Evolutionary conservation across 768 basidiomycete species (phyloP), one percentile per base, ranked within the genome.

Genomic region (Cubamyces lactineus): DNA sequence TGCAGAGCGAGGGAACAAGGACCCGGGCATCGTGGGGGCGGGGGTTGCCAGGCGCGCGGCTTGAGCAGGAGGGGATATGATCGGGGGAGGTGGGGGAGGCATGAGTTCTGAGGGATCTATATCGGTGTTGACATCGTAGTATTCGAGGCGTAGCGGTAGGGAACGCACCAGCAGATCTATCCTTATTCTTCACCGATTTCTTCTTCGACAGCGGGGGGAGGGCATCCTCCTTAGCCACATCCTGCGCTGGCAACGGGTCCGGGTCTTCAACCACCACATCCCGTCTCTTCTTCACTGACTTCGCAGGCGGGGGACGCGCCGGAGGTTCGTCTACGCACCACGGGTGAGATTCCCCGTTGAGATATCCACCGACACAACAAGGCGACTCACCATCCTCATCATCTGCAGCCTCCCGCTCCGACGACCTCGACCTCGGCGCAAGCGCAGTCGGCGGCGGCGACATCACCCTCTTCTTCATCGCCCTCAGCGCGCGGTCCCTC

Each of bases 21-120:
- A 83, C 8, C 91, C 91, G 21, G 91, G 91, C 91, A 93, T 93
- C 1, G 85, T 86, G 0, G 81, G 68, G 2, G 84, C 84, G 8
- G 73, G 1, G 74, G 73, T 39, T 77, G 72, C 2, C 73, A 77
- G 69, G 11, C 67, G 66, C 51, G 66, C 17, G 24, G 52, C 21
- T 9, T 47, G 49, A n/a, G 52, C 21, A 26, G 51, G 45, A 41
- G 50, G 53, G 23, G 72, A 48, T 6, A 43, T 17, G 52, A 61
- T 41, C 49, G 59, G 12, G 75, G 75, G 46, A 13, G 58, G 54
- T 1, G 63, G 73, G 0, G 76, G 73, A 23, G 62, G 62, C 55
- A 63, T 62, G 21, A 63, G 72, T 34, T 39, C 47, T 12, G 60
- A 53, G 12, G 58, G 47, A n/a, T 52, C 60, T 45, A 48, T 21